Base-by-base conservation (phyloP, 2,329 filamentous ascomycete genomes). In the Venturia asperata region DNA sequence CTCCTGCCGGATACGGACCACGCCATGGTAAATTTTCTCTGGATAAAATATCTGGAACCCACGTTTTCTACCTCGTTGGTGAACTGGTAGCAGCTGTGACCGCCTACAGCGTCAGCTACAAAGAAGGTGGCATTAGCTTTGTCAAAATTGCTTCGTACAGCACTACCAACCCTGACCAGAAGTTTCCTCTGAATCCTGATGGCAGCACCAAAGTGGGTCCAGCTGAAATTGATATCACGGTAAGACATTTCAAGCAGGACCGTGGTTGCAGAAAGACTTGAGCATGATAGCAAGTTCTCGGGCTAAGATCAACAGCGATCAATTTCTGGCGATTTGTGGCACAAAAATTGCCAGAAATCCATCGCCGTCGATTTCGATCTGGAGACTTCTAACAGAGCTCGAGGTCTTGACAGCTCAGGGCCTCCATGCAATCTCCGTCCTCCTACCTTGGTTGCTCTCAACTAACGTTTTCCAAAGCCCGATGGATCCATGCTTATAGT, bases 401-500 rank as follows among this genome's bases (percentile, higher is more conserved):
- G 47, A 52, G 13, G 13, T 27, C 2, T 52, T 21, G 21, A 5
- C 4, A 21, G 21, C 47, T 4, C 15, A 41, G 21, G 11, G 21
- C 21, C 47, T 52, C 5, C 47, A 52, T 13, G 24, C 15, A 30
- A 11, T 21, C 47, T 24, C 21, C 21, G 9, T 24, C 11, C n/a
- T 5, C 43, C 9, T 19, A 21, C 21, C n/a, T 19, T 27, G 39
- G 11, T 27, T 24, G 30, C 39, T 41, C 24, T 17, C n/a, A 7
- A 27, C 39, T 43, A 27, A 61, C 37, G 17, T 45, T 27, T 1
- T n/a, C 39, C 39, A 37, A 37, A 61, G 43, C 42, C 47, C 42
- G 62, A 55, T 41, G 43, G 47, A 7, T 52, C 62, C 24, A 63
- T 85, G 77, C 72, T 92, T 62, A 79, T 89, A 69, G 81, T 88